Evolutionary conservation across 805 yeast genomes (phyloP).

Genomic region (Metschnikowia henanensis): DNA sequence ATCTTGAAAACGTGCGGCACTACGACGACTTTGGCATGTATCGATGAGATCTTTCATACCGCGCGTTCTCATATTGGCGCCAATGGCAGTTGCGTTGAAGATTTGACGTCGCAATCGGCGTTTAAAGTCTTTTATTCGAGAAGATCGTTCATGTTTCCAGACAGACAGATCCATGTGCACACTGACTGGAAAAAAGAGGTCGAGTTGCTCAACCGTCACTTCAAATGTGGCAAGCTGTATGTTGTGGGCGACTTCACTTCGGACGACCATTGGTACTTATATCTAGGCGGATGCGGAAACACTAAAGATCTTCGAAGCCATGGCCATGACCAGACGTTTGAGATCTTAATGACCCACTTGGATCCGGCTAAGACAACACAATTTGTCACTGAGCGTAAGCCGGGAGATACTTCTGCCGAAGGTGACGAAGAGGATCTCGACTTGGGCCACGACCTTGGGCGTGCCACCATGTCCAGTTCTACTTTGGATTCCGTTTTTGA

Average conservation of each 20-base stretch:
- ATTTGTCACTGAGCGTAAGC: conserved; percentile 56
- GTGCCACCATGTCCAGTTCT: conserved; percentile 60
- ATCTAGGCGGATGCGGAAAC: conserved; percentile 53
- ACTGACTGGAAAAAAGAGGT: conserved; percentile 85
- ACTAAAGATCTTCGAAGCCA: conserved; percentile 2
- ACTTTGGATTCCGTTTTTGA: conserved; percentile 60
- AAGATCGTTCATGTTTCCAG: conserved; percentile 91
- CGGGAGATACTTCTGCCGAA: conserved; percentile 34
- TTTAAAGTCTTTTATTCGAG: conserved; percentile 84
- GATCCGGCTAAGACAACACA: conserved; percentile 53
- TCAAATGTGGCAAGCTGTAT: conserved; percentile 61
- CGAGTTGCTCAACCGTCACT: conserved; percentile 61
- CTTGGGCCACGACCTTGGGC: conserved; percentile 78
- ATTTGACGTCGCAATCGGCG: conserved; percentile 39
- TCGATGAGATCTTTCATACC: conserved; percentile 58
- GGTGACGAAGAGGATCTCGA: conserved; percentile 53
- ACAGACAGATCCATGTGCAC: conserved; percentile 78
- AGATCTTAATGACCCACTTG: conserved; percentile 87
- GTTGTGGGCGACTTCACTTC: conserved; percentile 74
- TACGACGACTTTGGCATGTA: conserved; percentile 82
- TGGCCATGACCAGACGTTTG: conserved; percentile 69
- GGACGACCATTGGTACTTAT: conserved; percentile 90
- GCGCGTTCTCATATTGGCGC: conserved; percentile 20
- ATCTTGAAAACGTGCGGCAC: conserved; percentile 96
- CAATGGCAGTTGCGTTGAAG: not conserved